Evolutionary conservation across 495 filamentous ascomycete genomes (phyloP).

Genomic region (Parmelia sp.): DNA sequence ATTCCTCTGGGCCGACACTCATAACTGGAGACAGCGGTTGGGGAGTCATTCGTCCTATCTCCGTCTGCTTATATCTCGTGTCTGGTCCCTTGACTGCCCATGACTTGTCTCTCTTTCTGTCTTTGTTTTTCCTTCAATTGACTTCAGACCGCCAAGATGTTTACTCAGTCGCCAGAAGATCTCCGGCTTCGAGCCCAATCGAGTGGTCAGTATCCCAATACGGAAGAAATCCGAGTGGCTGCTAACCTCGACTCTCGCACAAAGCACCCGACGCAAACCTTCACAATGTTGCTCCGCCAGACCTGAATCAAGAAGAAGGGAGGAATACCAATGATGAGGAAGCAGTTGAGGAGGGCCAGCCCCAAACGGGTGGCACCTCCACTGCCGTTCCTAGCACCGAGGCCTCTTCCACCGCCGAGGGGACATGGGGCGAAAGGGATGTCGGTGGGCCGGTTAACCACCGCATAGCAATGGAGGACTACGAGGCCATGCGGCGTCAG

Average conservation of each 20-base stretch:
- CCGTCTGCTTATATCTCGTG: not conserved
- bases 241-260: not conserved
- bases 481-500: conserved; percentile 59
- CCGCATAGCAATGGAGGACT: conserved; percentile 61
- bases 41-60: not conserved
- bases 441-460: conserved; percentile 57
- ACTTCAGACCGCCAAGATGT: conserved; percentile 17
- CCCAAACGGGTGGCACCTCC: conserved; percentile 24
- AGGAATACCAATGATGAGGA: not conserved
- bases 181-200: conserved; percentile 20
- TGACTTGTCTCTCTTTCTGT: not conserved
- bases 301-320: conserved; percentile 1
- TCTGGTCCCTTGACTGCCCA: not conserved
- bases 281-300: conserved; percentile 18
- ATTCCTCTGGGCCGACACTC: not conserved
- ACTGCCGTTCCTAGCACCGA: conserved; percentile 22
- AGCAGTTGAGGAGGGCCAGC: conserved; percentile 9
- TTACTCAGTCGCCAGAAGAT: conserved; percentile 24
- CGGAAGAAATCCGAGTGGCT: not conserved
- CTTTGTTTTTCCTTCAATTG: not conserved
- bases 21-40: not conserved
- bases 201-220: conserved; percentile 15
- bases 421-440: conserved; percentile 73
- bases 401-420: conserved; percentile 33
- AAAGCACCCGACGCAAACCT: conserved; percentile 17